A percentile compares a stretch with the other conserved stretches of the same genome.
These are phyloP conservation scores for Draba incana DNA, from an alignment of 345 rosid genomes.

Conservation along the genomic window DNA sequence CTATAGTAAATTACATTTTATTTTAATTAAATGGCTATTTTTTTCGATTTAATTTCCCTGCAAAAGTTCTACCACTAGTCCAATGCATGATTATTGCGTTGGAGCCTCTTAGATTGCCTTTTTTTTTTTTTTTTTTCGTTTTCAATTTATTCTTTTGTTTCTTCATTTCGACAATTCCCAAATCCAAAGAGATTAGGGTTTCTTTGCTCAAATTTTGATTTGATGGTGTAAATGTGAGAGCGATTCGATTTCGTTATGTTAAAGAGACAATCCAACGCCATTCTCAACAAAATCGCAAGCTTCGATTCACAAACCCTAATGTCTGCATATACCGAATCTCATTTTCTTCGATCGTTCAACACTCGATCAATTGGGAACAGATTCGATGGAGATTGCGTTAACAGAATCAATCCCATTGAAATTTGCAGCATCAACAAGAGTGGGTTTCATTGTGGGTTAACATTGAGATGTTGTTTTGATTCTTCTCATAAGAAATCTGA, in stretches of 20 bases:
- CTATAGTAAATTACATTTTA: too few relatives aligned
- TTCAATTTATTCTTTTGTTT: not conserved
- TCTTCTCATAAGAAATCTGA: conserved; percentile 36
- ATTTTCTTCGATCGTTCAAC: conserved; percentile 42
- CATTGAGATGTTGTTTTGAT: conserved; percentile 54
- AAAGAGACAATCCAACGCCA: conserved; percentile 41
- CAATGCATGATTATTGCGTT: conserved; percentile 43
- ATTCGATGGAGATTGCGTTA: conserved; percentile 17
- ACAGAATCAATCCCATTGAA: conserved; percentile 26
- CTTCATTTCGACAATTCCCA: not conserved
- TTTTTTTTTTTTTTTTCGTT: not conserved
- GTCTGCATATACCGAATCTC: conserved; percentile 40
- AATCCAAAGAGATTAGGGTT: not conserved
- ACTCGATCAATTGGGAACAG: conserved; percentile 23
- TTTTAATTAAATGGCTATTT: not conserved
- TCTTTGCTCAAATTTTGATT: not conserved
- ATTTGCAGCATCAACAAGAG: conserved; percentile 16
- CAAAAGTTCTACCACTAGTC: conserved; percentile 11
- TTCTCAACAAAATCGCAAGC: conserved; percentile 41
- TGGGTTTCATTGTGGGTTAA: conserved; percentile 37
- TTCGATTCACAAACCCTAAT: conserved; percentile 43
- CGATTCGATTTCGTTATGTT: conserved; percentile 52
- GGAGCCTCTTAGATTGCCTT: conserved; percentile 18
- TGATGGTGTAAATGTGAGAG: conserved; percentile 50
- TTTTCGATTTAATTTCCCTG: conserved; percentile 13